Conservation (phyloP, 2,329 filamentous ascomycete species). For the Calonectria multiphialidica region DNA sequence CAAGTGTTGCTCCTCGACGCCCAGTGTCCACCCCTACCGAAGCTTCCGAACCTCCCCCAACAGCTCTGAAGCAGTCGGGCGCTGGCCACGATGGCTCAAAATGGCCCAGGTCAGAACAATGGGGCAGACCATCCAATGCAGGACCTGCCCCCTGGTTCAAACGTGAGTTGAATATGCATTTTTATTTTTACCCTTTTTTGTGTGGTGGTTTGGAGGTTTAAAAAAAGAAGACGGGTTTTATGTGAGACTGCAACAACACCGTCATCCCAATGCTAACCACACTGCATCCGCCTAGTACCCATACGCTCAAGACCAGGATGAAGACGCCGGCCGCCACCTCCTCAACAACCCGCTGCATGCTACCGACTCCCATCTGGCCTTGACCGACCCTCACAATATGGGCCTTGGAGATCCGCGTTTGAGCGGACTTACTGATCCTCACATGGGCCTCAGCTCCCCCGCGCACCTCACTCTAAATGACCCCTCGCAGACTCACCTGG, state of each 20-base stretch:
- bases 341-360: conserved; percentile 18
- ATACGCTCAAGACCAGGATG: conserved; percentile 14
- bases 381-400: conserved; percentile 6
- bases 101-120: conserved; percentile 3
- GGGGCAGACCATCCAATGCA: conserved; percentile 31
- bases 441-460: background rate
- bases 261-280: conserved; percentile 1
- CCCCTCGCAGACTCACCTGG: background rate
- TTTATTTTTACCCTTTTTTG: background rate
- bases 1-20: background rate
- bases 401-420: background rate
- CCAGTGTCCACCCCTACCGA: conserved; percentile 4
- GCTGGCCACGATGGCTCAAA: conserved; percentile 10
- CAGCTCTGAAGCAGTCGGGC: background rate
- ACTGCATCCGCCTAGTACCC: background rate
- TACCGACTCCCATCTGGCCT: background rate
- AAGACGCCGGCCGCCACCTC: conserved; percentile 20
- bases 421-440: background rate
- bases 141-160: conserved; percentile 37
- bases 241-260: background rate
- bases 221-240: background rate
- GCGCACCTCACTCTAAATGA: background rate
- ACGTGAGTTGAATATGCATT: conserved; percentile 29
- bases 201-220: background rate
- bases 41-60: background rate